phyloP scores from a whole-genome alignment of 345 rosid genomes.

The Hibiscus tridactylites region DNA sequence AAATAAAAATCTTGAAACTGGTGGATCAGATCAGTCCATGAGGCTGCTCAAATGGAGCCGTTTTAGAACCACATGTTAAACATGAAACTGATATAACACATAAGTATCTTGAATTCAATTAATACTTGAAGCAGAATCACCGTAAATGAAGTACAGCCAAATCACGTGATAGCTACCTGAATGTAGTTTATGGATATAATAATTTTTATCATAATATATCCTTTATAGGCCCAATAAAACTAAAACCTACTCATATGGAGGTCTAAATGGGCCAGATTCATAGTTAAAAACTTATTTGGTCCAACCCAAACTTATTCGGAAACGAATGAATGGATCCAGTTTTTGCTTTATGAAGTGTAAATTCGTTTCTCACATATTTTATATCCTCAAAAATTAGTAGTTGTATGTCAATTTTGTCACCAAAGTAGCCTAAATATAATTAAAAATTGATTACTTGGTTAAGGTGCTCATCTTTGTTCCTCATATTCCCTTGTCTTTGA shows the following conservation, averaged over 20 bases:
- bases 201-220: neutral
- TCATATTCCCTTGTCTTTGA: neutral
- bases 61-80: neutral
- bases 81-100: neutral
- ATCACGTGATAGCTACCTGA: neutral
- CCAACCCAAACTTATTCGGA: neutral
- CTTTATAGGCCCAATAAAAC: neutral
- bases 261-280: neutral
- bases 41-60: neutral
- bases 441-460: too few species aligned
- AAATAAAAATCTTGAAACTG: neutral
- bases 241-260: neutral
- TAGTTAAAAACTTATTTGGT: neutral
- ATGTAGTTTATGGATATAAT: neutral
- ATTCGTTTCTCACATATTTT: too few species aligned
- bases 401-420: conserved; percentile 6
- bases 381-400: neutral
- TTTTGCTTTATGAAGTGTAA: too few species aligned
- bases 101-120: neutral
- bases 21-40: neutral
- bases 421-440: conserved; percentile 7
- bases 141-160: neutral
- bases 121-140: neutral
- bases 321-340: too few species aligned
- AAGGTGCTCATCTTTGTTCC: too few species aligned